Conservation (phyloP, 805 yeast genomes). For the Candida insectorum region DNA sequence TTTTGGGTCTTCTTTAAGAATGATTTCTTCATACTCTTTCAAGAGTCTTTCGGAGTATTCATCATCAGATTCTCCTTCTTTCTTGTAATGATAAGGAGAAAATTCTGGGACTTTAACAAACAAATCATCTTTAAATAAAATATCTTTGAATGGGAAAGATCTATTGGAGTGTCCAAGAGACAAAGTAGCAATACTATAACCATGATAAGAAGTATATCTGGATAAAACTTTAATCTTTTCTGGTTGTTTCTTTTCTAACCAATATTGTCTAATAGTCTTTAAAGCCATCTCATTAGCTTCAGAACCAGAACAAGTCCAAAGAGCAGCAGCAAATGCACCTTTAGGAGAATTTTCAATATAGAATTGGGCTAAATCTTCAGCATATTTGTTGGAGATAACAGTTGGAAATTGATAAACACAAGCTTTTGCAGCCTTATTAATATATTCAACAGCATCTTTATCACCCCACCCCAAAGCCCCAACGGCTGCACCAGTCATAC, state of each 20-base stretch:
- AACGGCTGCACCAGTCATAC: conserved; percentile 30
- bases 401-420: conserved; percentile 24
- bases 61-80: conserved; percentile 19
- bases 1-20: conserved; percentile 24
- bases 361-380: conserved; percentile 24
- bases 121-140: conserved; percentile 15
- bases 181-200: conserved; percentile 25
- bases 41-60: conserved; percentile 20
- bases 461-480: conserved; percentile 35
- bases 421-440: conserved; percentile 19
- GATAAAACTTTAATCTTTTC: conserved; percentile 21
- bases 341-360: conserved; percentile 36
- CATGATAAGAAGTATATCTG: conserved; percentile 26
- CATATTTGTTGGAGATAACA: conserved; percentile 18
- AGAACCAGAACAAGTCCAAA: conserved; percentile 34
- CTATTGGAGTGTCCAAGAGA: conserved; percentile 20
- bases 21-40: conserved; percentile 20
- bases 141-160: conserved; percentile 18
- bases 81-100: conserved; percentile 27
- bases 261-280: conserved; percentile 25
- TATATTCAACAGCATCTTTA: conserved; percentile 17
- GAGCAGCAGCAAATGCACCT: conserved; percentile 41
- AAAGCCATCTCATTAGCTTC: conserved; percentile 28
- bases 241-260: conserved; percentile 20
- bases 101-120: conserved; percentile 20